These are phyloP conservation scores for Phytophthora crassamura DNA, from an alignment of 352 stramenopile genomes.

Conservation along the genomic window DNA sequence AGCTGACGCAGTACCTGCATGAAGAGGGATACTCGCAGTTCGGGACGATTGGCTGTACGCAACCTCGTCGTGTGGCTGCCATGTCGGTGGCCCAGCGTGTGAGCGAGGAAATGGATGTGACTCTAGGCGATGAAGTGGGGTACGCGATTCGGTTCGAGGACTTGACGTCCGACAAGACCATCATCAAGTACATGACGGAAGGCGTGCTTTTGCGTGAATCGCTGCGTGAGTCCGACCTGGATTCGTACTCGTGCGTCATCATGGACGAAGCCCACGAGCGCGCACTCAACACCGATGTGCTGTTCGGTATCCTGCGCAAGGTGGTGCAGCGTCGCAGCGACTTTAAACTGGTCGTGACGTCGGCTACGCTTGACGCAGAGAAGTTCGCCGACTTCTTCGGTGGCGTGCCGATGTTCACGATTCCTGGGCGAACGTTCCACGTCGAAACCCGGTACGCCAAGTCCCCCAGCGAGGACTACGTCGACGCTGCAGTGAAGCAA, in stretches of 20 bases:
- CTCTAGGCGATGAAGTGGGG: constrained; percentile 91
- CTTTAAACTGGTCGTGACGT: constrained; percentile 94
- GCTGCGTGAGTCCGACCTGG: constrained; percentile 86
- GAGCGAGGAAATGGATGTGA: constrained; percentile 96
- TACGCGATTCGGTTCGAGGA: constrained; percentile 97
- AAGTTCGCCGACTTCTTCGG: constrained; percentile 98
- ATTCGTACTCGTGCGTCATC: constrained; percentile 91
- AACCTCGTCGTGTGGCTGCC: constrained; percentile 98
- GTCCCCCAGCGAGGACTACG: constrained; percentile 96
- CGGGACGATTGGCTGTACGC: constrained; percentile 96
- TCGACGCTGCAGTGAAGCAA: constrained; percentile 98
- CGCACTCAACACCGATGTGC: constrained; percentile 94
- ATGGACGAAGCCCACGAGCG: constrained; percentile 97
- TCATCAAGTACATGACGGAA: constrained; percentile 98
- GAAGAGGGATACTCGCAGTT: constrained; percentile 92
- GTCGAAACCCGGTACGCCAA: constrained; percentile 93
- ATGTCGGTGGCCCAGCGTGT: constrained; percentile 99
- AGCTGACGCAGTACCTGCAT: constrained; percentile 96
- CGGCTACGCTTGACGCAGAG: constrained; percentile 97
- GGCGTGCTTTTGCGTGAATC: constrained; percentile 94
- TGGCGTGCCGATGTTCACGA: constrained; percentile 97
- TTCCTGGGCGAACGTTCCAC: constrained; percentile 91
- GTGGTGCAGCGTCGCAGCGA: constrained; percentile 89
- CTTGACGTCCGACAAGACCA: constrained; percentile 93
- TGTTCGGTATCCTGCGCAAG: constrained; percentile 94